Conservation (phyloP, 495 filamentous ascomycete species). For the Cercophora scortea region DNA sequence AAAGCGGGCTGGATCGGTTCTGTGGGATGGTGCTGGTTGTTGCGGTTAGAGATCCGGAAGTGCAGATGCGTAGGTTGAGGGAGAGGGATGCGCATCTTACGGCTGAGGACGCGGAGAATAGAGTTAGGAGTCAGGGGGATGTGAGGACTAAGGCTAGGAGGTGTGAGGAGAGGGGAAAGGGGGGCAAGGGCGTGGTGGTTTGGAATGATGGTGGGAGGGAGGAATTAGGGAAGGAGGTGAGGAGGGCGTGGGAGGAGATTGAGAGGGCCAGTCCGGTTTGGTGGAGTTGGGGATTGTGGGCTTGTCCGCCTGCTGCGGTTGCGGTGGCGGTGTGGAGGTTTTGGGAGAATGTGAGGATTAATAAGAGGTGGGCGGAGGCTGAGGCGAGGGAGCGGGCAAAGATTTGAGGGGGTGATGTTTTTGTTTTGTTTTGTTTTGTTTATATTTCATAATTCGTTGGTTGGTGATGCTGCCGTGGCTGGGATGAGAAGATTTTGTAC, state of each 20-base stretch:
- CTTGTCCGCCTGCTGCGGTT: conserved; percentile 64
- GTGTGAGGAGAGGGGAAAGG: conserved; percentile 49
- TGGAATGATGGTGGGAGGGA: conserved; percentile 75
- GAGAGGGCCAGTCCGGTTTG: conserved; percentile 56
- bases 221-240: conserved; percentile 57
- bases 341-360: conserved; percentile 56
- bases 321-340: conserved; percentile 57
- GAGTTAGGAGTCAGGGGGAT: conserved; percentile 78
- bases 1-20: conserved; percentile 68
- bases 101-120: conserved; percentile 69
- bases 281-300: conserved; percentile 72
- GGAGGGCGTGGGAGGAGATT: conserved; percentile 54
- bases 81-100: conserved; percentile 65
- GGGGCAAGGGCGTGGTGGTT: conserved; percentile 65
- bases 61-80: conserved; percentile 72
- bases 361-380: conserved; percentile 61
- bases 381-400: conserved; percentile 61
- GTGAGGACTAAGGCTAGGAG: conserved; percentile 71
- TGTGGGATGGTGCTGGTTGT: conserved; percentile 83
- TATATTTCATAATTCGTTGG: background rate
- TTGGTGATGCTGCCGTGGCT: no score
- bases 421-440: background rate
- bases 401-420: conserved; percentile 34
- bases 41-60: conserved; percentile 59
- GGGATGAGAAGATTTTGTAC: no score